Evolutionary conservation across 164 flowering plant species (phyloP).

Genomic region (Pachysandra terminalis): DNA sequence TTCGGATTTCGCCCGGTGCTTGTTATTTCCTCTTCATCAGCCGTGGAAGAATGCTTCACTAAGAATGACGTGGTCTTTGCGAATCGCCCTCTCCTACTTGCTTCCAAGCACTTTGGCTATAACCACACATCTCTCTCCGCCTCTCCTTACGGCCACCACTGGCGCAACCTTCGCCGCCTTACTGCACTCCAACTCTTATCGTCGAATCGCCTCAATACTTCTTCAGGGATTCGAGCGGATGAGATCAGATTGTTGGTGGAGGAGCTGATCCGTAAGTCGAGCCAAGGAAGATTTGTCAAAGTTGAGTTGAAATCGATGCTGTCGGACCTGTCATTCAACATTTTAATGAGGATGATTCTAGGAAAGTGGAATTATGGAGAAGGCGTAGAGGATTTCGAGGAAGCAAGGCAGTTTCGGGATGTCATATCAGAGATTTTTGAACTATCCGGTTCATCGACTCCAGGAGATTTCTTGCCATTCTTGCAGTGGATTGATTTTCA

Average conservation of each 20-base stretch:
- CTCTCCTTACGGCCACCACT: slow-evolving; percentile 36
- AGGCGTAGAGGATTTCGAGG: slow-evolving; percentile 13
- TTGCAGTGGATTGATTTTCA: slow-evolving; percentile 22
- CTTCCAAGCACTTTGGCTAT: slow-evolving; percentile 25
- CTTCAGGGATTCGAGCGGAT: slow-evolving; percentile 8
- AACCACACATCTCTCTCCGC: slow-evolving; percentile 19
- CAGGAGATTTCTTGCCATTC: slow-evolving; percentile 27
- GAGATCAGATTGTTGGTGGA: slow-evolving; percentile 12
- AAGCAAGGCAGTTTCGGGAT: slow-evolving; percentile 17
- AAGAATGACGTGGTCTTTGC: slow-evolving; percentile 34
- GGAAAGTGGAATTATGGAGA: slow-evolving; percentile 27
- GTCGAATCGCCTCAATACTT: slow-evolving; percentile 10
- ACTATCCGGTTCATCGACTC: background rate
- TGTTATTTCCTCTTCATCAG: slow-evolving; percentile 31
- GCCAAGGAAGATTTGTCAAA: background rate
- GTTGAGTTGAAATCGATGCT: slow-evolving; percentile 13
- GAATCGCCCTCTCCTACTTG: slow-evolving; percentile 27
- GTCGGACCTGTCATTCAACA: slow-evolving; percentile 16
- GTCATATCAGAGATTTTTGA: background rate
- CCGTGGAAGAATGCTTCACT: slow-evolving; percentile 34
- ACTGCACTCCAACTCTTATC: slow-evolving; percentile 15
- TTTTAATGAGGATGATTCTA: slow-evolving; percentile 18
- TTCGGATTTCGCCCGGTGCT: slow-evolving; percentile 31
- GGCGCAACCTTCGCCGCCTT: slow-evolving; percentile 36
- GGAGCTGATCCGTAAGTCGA: background rate